These are phyloP conservation scores for Hippophae tibetana DNA, from an alignment of 306 rosid species.

Conservation along the genomic window DNA sequence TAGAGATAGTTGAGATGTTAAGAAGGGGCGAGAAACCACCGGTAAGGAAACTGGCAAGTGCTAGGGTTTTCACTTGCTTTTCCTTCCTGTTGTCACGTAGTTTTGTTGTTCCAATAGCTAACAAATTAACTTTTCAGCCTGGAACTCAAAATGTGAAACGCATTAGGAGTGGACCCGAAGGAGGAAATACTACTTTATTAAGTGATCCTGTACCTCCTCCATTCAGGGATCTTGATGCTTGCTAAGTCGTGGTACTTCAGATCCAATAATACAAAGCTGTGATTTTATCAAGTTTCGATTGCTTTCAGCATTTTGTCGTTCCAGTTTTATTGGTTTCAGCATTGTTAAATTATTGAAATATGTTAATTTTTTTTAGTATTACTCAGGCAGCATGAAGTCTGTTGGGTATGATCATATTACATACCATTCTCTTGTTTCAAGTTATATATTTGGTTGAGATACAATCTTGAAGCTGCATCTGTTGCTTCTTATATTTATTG, in stretches of 20 bases:
- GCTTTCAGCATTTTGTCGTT: background rate
- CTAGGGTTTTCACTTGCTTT: background rate
- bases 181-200: constrained; percentile 80
- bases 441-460: constrained; percentile 2
- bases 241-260: constrained; percentile 36
- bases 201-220: constrained; percentile 80
- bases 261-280: constrained; percentile 64
- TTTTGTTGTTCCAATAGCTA: background rate
- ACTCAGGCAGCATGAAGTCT: constrained; percentile 7
- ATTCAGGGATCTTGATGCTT: constrained; percentile 85
- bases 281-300: constrained; percentile 31
- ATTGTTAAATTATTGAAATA: constrained; percentile 14
- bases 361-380: constrained; percentile 19
- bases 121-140: constrained; percentile 31
- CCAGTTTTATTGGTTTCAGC: constrained; percentile 15
- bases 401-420: constrained; percentile 3
- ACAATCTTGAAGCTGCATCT: background rate
- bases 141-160: constrained; percentile 85
- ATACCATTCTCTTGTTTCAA: constrained; percentile 8
- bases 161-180: constrained; percentile 83
- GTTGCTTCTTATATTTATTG: background rate
- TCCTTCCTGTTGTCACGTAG: background rate
- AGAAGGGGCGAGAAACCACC: constrained; percentile 84
- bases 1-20: constrained; percentile 73
- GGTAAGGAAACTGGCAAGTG: constrained; percentile 37